phyloP scores from a whole-genome alignment of 352 stramenopile species.

The Blastocystis sp. region DNA sequence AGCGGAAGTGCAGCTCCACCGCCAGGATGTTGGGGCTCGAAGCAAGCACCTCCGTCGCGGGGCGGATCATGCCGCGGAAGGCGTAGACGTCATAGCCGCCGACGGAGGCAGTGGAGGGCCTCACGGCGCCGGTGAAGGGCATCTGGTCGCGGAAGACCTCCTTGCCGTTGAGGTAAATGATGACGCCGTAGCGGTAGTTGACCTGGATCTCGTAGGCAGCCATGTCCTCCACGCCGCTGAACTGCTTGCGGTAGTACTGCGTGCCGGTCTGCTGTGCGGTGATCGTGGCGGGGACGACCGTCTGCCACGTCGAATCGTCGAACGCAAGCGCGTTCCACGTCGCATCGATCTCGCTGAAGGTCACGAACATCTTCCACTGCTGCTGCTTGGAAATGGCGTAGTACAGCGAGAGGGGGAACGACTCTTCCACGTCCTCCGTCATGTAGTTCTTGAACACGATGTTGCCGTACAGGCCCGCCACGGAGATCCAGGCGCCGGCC shows the following conservation, averaged over 20 bases:
- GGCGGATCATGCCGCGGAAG: constrained; percentile 17
- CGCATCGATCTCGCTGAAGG: background rate
- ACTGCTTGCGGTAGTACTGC: constrained; percentile 46
- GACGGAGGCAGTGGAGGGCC: background rate
- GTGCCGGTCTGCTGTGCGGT: background rate
- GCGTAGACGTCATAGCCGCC: background rate
- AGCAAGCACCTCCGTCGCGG: background rate
- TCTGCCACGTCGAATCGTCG: constrained; percentile 26
- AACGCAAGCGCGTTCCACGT: constrained; percentile 11
- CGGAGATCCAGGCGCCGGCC: background rate
- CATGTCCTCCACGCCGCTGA: constrained; percentile 9
- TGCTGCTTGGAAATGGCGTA: background rate
- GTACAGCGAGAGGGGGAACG: background rate
- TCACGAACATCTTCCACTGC: constrained; percentile 18
- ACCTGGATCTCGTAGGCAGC: constrained; percentile 26
- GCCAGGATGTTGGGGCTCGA: background rate
- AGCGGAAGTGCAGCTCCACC: constrained; percentile 24
- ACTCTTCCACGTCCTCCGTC: background rate
- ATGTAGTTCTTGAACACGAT: constrained; percentile 37
- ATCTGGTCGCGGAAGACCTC: constrained; percentile 50
- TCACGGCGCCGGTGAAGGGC: background rate
- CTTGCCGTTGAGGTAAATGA: constrained; percentile 27
- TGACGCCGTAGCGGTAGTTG: constrained; percentile 11
- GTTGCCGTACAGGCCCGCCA: constrained; percentile 43
- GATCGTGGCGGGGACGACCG: background rate